These are phyloP conservation scores for Borovskyia barvae DNA, from an alignment of 208 protist species.

Conservation along the genomic window DNA sequence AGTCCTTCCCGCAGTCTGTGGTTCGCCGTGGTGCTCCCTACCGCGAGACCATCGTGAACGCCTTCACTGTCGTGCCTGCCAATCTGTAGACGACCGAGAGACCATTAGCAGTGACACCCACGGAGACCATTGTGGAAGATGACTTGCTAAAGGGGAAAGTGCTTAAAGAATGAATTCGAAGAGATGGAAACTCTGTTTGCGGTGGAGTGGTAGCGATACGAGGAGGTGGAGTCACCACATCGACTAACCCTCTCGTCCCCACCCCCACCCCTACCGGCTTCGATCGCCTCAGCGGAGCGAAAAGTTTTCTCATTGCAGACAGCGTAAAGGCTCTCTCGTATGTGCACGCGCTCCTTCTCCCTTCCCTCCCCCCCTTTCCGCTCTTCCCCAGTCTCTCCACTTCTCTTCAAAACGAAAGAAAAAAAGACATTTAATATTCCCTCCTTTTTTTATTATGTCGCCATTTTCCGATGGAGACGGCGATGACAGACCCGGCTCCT, in stretches of 20 bases:
- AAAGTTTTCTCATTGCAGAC: too few species aligned
- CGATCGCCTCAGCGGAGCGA: too few species aligned
- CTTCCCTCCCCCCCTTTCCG: background rate
- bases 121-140: too few species aligned
- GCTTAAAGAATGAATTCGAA: too few species aligned
- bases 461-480: background rate
- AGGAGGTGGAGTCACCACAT: too few species aligned
- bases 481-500: too few species aligned
- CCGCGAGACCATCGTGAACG: constrained; percentile 45
- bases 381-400: constrained; percentile 3
- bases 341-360: background rate
- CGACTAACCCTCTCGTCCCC: too few species aligned
- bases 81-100: constrained; percentile 17
- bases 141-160: too few species aligned
- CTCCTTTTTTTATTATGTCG: constrained; percentile 4
- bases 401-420: constrained; percentile 21
- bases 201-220: too few species aligned
- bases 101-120: background rate
- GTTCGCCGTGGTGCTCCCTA: constrained; percentile 46
- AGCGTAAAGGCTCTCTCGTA: background rate
- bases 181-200: too few species aligned
- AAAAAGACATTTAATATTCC: constrained; percentile 16
- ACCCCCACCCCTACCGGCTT: too few species aligned
- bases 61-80: constrained; percentile 31
- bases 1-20: constrained; percentile 30